Conservation (phyloP, 1,284 basidiomycete genomes). For the Psilocybe mexicana region DNA sequence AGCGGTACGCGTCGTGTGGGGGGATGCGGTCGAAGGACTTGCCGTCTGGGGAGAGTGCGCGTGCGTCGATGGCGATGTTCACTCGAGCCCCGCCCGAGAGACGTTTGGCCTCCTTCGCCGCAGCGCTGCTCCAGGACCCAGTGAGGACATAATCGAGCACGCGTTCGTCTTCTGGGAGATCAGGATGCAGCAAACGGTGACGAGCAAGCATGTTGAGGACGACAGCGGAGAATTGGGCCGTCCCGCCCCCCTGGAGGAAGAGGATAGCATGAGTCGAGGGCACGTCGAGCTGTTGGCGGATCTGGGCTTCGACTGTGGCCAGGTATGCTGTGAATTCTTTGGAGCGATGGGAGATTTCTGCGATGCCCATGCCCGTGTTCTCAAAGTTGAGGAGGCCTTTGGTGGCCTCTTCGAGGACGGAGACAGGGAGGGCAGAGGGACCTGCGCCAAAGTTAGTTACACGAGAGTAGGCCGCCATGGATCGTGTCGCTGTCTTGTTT, state of each 20-base stretch:
- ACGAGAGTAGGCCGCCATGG: slow-evolving; percentile 43
- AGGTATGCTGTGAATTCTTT: slow-evolving; percentile 82
- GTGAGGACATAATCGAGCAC: slow-evolving; percentile 87
- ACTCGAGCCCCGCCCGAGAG: slow-evolving; percentile 51
- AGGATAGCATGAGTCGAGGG: slow-evolving; percentile 85
- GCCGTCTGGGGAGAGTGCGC: slow-evolving; percentile 59
- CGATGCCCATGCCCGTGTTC: slow-evolving; percentile 88
- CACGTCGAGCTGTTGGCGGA: slow-evolving; percentile 76
- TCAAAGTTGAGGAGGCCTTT: slow-evolving; percentile 85
- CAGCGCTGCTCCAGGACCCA: slow-evolving; percentile 90
- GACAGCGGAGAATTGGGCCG: slow-evolving; percentile 86
- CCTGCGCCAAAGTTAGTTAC: slow-evolving; percentile 91
- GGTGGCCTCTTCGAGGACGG: slow-evolving; percentile 80
- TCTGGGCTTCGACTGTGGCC: slow-evolving; percentile 64
- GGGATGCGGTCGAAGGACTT: slow-evolving; percentile 85
- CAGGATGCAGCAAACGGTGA: slow-evolving; percentile 69
- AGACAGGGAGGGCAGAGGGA: slow-evolving; percentile 83
- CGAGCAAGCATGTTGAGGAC: slow-evolving; percentile 87
- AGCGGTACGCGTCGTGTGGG: slow-evolving; percentile 69
- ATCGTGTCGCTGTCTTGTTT: slow-evolving; percentile 1
- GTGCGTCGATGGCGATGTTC: slow-evolving; percentile 72
- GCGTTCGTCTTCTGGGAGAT: slow-evolving; percentile 53
- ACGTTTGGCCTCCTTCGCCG: slow-evolving; percentile 77
- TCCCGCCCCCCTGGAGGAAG: slow-evolving; percentile 92
- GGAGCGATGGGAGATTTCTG: slow-evolving; percentile 92